These are phyloP conservation scores for Bombardia bombarda DNA, from an alignment of 495 filamentous ascomycete genomes.

Conservation along the genomic window DNA sequence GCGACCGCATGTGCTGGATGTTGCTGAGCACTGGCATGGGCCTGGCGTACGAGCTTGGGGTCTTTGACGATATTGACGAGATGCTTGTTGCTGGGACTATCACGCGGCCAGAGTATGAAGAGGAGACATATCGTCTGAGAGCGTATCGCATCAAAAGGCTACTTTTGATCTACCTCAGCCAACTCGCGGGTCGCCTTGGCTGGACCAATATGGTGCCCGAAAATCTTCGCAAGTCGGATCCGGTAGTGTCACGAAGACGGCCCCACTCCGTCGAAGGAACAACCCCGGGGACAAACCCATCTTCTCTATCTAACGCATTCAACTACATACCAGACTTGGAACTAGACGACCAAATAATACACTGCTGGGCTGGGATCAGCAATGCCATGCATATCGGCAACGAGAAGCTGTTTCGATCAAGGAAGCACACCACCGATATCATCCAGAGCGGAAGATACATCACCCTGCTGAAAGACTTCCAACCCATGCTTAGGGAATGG, in stretches of 20 bases:
- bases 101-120: slow-evolving; percentile 50
- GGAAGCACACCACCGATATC: slow-evolving; percentile 73
- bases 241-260: slow-evolving; percentile 34
- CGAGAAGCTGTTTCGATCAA: slow-evolving; percentile 73
- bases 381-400: slow-evolving; percentile 84
- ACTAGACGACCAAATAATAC: slow-evolving; percentile 69
- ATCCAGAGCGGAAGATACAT: slow-evolving; percentile 81
- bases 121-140: slow-evolving; percentile 68
- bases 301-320: slow-evolving; percentile 43
- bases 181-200: slow-evolving; percentile 83
- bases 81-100: slow-evolving; percentile 43
- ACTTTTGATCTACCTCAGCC: slow-evolving; percentile 81
- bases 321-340: slow-evolving; percentile 51
- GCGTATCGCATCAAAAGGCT: slow-evolving; percentile 77
- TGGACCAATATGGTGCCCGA: slow-evolving; percentile 91
- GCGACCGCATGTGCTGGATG: slow-evolving; percentile 99
- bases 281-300: slow-evolving; percentile 46
- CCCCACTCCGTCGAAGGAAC: slow-evolving; percentile 41
- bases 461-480: slow-evolving; percentile 68
- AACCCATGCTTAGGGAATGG: slow-evolving; percentile 68
- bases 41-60: slow-evolving; percentile 85
- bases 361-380: slow-evolving; percentile 87
- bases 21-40: slow-evolving; percentile 83
- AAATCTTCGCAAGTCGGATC: slow-evolving; percentile 41
- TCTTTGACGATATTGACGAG: slow-evolving; percentile 80